Evolutionary conservation across 352 stramenopile genomes (phyloP).

Genomic region (Aphanomyces invadans): DNA sequence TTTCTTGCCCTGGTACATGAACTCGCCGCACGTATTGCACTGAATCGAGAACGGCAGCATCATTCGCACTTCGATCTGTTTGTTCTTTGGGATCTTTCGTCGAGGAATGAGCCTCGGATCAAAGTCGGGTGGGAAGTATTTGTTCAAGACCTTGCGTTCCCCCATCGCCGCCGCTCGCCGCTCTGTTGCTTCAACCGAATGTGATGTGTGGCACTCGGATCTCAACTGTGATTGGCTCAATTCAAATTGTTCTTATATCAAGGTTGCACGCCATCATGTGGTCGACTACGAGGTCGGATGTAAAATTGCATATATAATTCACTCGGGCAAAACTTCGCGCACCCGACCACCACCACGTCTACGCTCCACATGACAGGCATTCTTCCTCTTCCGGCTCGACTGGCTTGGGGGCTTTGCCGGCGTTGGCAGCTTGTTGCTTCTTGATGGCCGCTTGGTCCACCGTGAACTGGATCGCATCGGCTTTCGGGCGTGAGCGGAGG

Average conservation of each 20-base stretch:
- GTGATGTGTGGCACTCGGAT: not conserved
- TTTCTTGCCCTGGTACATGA: conserved; percentile 99
- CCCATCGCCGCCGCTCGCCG: conserved; percentile 73
- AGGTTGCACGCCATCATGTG: not conserved
- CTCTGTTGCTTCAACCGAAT: not conserved
- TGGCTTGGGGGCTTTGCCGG: conserved; percentile 14
- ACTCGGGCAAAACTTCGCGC: not conserved
- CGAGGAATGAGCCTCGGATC: conserved; percentile 93
- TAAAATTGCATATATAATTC: not conserved
- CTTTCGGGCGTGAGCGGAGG: conserved; percentile 96
- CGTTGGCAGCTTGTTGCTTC: conserved; percentile 27
- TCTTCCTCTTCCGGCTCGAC: conserved; percentile 60
- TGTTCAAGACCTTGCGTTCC: conserved; percentile 99
- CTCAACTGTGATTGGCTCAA: not conserved
- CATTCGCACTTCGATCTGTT: conserved; percentile 96
- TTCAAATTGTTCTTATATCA: not conserved
- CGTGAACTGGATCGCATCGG: conserved; percentile 99
- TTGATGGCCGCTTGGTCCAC: conserved; percentile 93
- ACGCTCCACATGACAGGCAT: conserved; percentile 71
- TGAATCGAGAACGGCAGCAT: conserved; percentile 99
- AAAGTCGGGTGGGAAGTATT: conserved; percentile 99
- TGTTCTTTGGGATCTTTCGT: conserved; percentile 91
- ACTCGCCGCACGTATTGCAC: conserved; percentile 95
- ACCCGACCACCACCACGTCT: too few species aligned
- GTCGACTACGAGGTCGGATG: too few species aligned